Base-by-base conservation (phyloP, 495 filamentous ascomycete genomes). In the Hypoxylon trugodes region DNA sequence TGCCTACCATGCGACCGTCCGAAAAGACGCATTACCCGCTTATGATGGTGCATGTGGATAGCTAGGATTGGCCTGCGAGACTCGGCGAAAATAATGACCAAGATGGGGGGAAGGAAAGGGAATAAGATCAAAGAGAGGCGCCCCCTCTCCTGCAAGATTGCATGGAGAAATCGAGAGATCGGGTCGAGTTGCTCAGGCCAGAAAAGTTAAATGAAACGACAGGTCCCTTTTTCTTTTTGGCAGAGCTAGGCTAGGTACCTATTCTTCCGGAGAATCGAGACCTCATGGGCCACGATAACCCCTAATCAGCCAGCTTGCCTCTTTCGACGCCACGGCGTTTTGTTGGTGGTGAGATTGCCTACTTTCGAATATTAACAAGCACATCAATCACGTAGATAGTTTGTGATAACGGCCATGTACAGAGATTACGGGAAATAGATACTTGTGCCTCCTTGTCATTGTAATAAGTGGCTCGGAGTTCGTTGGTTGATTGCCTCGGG, bases 151-250 rank as follows among this genome's bases (percentile, higher is more conserved):
- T 67, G 64, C 64, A 67, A 67, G 58, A 61, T 67, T 62, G 64
- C 64, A 67, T 66, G 64, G 64, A 62, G 64, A 54, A 54, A 59
- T 67, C 52, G 55, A 57, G 58, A 67, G 58, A 67, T 67, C 64
- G 64, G 64, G 58, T 67, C 64, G 48, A 67, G 64, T 67, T 67
- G 64, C 64, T 67, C 64, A 67, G 58, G 32, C 38, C 58, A 40
- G 54, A 21, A 66, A 67, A 67, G 64, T 53, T 67, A 67, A 67
- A 67, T 61, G 64, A 67, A 67, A 67, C 64, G 64, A 67, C 64
- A 62, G 52, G 52, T 67, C 64, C 48, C 19, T 49, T 67, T 66
- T 57, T 47, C 13, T 32, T 16, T 54, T 12, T 33, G n/a, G 8
- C 28, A 4, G 4, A 5, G 28, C 18, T 15, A 15, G 15, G 6